Conservation (phyloP, 1,139 yeast genomes). For the Torulaspora globosa region DNA sequence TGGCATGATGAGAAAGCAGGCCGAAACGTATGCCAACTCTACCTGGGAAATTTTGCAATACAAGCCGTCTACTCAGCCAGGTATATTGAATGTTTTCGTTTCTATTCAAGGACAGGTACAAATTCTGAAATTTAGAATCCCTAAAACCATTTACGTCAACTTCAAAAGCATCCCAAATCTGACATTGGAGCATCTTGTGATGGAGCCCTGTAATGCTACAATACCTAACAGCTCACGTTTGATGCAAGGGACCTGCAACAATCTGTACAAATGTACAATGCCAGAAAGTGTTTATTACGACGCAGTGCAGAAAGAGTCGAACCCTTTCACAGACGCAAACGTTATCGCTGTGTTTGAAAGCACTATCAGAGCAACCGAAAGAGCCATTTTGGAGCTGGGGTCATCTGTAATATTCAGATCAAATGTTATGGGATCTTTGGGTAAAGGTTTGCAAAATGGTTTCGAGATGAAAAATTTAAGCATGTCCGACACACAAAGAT, state of each 20-base stretch:
- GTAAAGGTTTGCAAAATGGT: constrained; percentile 81
- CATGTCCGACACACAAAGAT: constrained; percentile 46
- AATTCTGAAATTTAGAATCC: constrained; percentile 65
- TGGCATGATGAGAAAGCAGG: constrained; percentile 67
- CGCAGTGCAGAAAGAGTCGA: constrained; percentile 55
- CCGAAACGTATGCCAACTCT: constrained; percentile 68
- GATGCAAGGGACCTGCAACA: constrained; percentile 40
- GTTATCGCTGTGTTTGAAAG: constrained; percentile 77
- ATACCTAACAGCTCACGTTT: constrained; percentile 63
- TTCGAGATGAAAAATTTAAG: constrained; percentile 62
- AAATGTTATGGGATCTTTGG: constrained; percentile 69
- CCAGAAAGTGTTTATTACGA: constrained; percentile 58
- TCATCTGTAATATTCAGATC: constrained; percentile 65
- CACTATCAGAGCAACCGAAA: constrained; percentile 59
- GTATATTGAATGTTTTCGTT: constrained; percentile 71
- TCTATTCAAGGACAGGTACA: constrained; percentile 71
- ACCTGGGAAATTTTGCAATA: constrained; percentile 86
- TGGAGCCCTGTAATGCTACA: constrained; percentile 55
- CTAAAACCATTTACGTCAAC: constrained; percentile 66
- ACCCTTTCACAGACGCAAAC: constrained; percentile 60
- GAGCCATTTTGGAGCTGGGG: constrained; percentile 79
- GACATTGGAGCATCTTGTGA: constrained; percentile 49
- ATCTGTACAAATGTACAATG: constrained; percentile 62
- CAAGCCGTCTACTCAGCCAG: constrained; percentile 56
- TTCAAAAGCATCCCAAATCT: constrained; percentile 53